phyloP scores from a whole-genome alignment of 2,329 filamentous ascomycete species.

The Phialocephala sp. region DNA sequence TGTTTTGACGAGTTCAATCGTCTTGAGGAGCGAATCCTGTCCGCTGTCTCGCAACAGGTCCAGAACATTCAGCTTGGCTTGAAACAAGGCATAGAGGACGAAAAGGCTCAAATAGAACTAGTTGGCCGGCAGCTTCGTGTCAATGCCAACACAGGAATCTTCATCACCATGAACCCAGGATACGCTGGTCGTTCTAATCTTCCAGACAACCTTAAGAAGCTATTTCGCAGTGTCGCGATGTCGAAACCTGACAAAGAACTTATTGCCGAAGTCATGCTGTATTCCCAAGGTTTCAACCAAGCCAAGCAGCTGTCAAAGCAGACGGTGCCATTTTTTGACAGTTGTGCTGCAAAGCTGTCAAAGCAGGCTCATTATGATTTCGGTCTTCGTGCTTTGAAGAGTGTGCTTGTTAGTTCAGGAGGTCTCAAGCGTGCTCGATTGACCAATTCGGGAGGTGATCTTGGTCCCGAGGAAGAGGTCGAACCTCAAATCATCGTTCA shows the following conservation, averaged over 20 bases:
- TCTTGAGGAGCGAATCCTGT: conserved; percentile 95
- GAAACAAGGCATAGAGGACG: conserved; percentile 81
- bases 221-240: conserved; percentile 99
- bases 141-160: conserved; percentile 93
- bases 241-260: conserved; percentile 99
- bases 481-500: conserved; percentile 99
- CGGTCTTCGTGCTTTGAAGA: conserved; percentile 95
- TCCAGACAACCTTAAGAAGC: conserved; percentile 98
- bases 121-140: conserved; percentile 90
- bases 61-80: conserved; percentile 98
- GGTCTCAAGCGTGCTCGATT: conserved; percentile 89
- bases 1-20: conserved; percentile 99
- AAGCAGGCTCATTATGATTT: conserved; percentile 99
- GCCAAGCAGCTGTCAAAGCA: conserved; percentile 93
- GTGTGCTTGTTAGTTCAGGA: conserved; percentile 96
- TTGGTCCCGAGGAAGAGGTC: conserved; percentile 73
- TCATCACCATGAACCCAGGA: conserved; percentile 99
- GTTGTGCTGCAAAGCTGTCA: conserved; percentile 79
- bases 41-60: conserved; percentile 97
- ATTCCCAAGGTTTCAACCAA: conserved; percentile 98
- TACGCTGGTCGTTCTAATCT: conserved; percentile 98
- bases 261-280: conserved; percentile 99
- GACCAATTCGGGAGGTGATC: conserved; percentile 57
- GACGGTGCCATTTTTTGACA: conserved; percentile 97
- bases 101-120: conserved; percentile 89